Conservation (phyloP, 345 rosid species). For the Populus nigra region DNA sequence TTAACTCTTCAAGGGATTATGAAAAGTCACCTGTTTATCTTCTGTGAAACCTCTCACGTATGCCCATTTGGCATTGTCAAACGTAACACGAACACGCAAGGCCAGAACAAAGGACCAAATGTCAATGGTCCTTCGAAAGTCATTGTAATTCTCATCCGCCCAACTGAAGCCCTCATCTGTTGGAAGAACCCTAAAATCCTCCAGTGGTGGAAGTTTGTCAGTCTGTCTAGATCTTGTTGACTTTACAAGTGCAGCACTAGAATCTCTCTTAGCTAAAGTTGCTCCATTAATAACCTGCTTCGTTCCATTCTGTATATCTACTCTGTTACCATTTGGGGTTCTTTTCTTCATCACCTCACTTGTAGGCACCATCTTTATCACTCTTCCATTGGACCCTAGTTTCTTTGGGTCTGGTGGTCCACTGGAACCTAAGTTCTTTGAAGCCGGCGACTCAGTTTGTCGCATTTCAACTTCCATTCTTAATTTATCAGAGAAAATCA, state of each 20-base stretch:
- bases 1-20: not conserved
- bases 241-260: constrained; percentile 42
- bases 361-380: constrained; percentile 74
- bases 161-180: constrained; percentile 94
- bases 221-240: constrained; percentile 32
- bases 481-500: constrained; percentile 19
- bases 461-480: constrained; percentile 53
- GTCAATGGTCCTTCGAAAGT: constrained; percentile 69
- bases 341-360: constrained; percentile 61
- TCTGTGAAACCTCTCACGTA: constrained; percentile 71
- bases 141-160: constrained; percentile 85
- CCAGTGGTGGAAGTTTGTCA: constrained; percentile 55
- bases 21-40: constrained; percentile 63
- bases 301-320: constrained; percentile 54
- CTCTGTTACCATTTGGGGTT: constrained; percentile 33
- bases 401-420: constrained; percentile 32
- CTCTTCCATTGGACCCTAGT: constrained; percentile 53
- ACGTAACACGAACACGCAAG: constrained; percentile 62
- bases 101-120: constrained; percentile 86
- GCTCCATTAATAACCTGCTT: constrained; percentile 56
- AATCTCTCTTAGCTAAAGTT: constrained; percentile 44
- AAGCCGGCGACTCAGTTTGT: constrained; percentile 46
- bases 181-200: constrained; percentile 67
- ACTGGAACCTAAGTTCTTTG: constrained; percentile 35
- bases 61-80: constrained; percentile 90